Base-by-base conservation (phyloP, 2,329 filamentous ascomycete genomes). In the Exophiala lecanii-corni region DNA sequence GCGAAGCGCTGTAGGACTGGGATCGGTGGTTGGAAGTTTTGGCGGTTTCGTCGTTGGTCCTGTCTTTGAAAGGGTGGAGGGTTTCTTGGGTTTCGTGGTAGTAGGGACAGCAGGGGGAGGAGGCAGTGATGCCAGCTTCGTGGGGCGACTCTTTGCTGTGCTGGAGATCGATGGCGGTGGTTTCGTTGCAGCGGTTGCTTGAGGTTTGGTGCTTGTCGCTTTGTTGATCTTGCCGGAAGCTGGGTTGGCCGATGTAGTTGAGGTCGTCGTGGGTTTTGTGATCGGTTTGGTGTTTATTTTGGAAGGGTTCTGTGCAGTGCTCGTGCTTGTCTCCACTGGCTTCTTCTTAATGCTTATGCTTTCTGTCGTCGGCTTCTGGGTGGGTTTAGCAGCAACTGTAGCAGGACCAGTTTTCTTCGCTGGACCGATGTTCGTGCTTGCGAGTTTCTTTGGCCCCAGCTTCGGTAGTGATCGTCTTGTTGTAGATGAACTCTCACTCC, bases 401-500 rank as follows among this genome's bases (percentile, higher is more conserved):
- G 23, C 23, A 7, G 7, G 7, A 7, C 12, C 12, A 12, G 23
- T 12, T 12, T 19, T n/a, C 13, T 45, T 35, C 6, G n/a, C 21
- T 15, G 30, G 13, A 12, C 36, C 42, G 34, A 20, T 18, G 35
- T 6, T 33, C 23, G 36, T 43, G 16, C 37, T 21, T 19, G 30
- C 31, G 25, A n/a, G 7, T 9, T 12, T 43, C 21, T 18, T 16
- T 12, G 30, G 39, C 18, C 16, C 39, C 30, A 32, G 37, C 36
- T 40, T 20, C 10, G 42, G 42, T 3, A 17, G 19, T 5, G 39
- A 37, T 2, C 33, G 18, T 21, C 37, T 50, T 9, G 43, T 36
- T 4, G 35, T 25, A 2, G 40, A 18, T 9, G 49, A 51, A 15
- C n/a, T 42, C 7, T 26, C 43, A 7, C 45, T 49, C 3, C 39